Percentiles rank a stretch among this genome's conserved stretches.
phyloP scores from a whole-genome alignment of 352 stramenopile genomes.

The Globisporangium cederbergense region DNA sequence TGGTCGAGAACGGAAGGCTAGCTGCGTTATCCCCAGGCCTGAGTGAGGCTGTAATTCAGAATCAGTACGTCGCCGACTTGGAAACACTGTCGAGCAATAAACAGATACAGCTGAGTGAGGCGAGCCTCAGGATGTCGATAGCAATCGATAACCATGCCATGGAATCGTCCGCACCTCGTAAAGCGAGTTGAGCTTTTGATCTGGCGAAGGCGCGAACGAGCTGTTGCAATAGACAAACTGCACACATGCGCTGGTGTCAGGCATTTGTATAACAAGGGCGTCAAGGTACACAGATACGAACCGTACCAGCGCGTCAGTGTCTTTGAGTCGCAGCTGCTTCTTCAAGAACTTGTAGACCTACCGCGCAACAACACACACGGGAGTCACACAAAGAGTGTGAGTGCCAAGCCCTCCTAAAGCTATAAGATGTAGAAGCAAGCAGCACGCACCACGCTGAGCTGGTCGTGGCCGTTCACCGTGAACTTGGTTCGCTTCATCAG shows the following conservation, averaged over 20 bases:
- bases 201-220: conserved; percentile 79
- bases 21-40: conserved; percentile 65
- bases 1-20: conserved; percentile 3
- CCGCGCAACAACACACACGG: not conserved
- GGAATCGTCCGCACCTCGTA: conserved; percentile 47
- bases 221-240: conserved; percentile 89
- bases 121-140: not conserved
- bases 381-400: not conserved
- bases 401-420: not conserved
- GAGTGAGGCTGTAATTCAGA: conserved; percentile 85
- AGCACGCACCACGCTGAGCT: conserved; percentile 64
- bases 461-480: conserved; percentile 69
- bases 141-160: not conserved
- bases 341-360: conserved; percentile 84
- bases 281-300: not conserved
- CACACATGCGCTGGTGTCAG: not conserved
- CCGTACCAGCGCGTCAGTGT: conserved; percentile 63
- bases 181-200: conserved; percentile 73
- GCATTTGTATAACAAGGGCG: not conserved
- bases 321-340: conserved; percentile 79
- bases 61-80: conserved; percentile 75
- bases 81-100: conserved; percentile 47
- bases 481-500: conserved; percentile 89
- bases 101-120: not conserved
- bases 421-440: not conserved